Conservation (phyloP, 768 basidiomycete species). For the Tricholoma bakamatsutake region DNA sequence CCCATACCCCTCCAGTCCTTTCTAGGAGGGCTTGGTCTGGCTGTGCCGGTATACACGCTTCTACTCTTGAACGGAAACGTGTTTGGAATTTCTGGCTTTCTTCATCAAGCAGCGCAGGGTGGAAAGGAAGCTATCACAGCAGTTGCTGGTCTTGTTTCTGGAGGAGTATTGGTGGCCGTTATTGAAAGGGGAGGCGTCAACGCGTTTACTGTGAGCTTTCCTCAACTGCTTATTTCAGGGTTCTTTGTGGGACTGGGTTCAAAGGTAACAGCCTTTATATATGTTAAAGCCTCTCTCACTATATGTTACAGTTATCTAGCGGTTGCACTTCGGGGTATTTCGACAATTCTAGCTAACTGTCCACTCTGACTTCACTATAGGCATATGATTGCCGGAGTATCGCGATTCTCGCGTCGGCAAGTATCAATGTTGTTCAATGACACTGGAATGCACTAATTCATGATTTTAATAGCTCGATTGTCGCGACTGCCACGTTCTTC, state of each 20-base stretch:
- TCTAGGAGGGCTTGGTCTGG: constrained; percentile 47
- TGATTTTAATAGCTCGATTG: constrained; percentile 37
- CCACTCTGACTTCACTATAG: constrained; percentile 22
- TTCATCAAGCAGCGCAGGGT: constrained; percentile 45
- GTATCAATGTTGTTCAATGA: constrained; percentile 7
- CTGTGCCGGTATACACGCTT: constrained; percentile 46
- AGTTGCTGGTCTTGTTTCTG: constrained; percentile 41
- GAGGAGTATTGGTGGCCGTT: constrained; percentile 39
- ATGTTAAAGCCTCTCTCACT: not conserved
- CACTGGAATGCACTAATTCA: constrained; percentile 4
- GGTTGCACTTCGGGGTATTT: constrained; percentile 62
- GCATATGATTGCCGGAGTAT: constrained; percentile 60
- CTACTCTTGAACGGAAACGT: constrained; percentile 48
- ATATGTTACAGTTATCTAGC: constrained; percentile 38
- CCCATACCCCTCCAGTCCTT: constrained; percentile 47
- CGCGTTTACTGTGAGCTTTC: constrained; percentile 19
- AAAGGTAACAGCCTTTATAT: constrained; percentile 32
- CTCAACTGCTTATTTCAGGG: constrained; percentile 38
- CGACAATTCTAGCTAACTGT: not conserved
- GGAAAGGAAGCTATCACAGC: constrained; percentile 35
- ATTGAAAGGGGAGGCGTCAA: constrained; percentile 31
- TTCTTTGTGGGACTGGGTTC: constrained; percentile 54
- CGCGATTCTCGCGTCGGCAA: constrained; percentile 50
- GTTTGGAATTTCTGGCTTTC: constrained; percentile 58
- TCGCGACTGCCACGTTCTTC: constrained; percentile 50